Base-by-base conservation (phyloP, 495 filamentous ascomycete genomes). In the Glarea lozoyensis region DNA sequence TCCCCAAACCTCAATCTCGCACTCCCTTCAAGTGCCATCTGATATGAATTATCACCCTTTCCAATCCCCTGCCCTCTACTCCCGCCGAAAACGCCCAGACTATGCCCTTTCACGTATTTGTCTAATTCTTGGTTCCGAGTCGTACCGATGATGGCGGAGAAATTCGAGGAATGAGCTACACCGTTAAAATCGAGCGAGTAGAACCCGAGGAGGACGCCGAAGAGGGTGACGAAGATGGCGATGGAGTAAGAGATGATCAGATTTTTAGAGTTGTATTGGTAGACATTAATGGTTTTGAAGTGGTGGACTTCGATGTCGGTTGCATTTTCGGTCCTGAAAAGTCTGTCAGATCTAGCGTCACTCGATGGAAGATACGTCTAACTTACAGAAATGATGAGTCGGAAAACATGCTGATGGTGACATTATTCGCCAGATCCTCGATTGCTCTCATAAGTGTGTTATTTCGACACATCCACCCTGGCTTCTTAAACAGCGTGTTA, bases 381-480 rank as follows among this genome's bases (percentile, higher is more conserved):
- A n/a, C n/a, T n/a, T n/a, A n/a, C n/a, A n/a, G n/a, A n/a, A n/a
- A n/a, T n/a, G 34, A 41, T 1, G 39, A 12, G 18, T 40, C 34
- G 15, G 36, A 43, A 19, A 50, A 33, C 41, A 50, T 37, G 19
- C 47, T 46, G 24, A 54, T 54, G 1, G 51, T 50, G 1, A 54
- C 33, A 21, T 50, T 54, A 25, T 41, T 39, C 2, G 42, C 37
- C 3, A 54, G 36, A 31, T 54, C 47, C 15, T 54, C 51, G 9
- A 54, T 39, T 2, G 42, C 51, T 12, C 24, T 25, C 0, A 33
- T 10, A 0, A 54, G 42, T 1, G 47, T 50, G 16, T 33, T n/a
- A 29, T 54, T 54, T 16, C 51, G 46, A 37, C 51, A 54, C 46
- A 46, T 45, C 19, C 37, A 50, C 10, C 29, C 21, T 10, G 48